Percentiles rank a stretch among this genome's conserved stretches.
phyloP scores from a whole-genome alignment of 2,329 filamentous ascomycete species.

The Elsinoe fawcettii region DNA sequence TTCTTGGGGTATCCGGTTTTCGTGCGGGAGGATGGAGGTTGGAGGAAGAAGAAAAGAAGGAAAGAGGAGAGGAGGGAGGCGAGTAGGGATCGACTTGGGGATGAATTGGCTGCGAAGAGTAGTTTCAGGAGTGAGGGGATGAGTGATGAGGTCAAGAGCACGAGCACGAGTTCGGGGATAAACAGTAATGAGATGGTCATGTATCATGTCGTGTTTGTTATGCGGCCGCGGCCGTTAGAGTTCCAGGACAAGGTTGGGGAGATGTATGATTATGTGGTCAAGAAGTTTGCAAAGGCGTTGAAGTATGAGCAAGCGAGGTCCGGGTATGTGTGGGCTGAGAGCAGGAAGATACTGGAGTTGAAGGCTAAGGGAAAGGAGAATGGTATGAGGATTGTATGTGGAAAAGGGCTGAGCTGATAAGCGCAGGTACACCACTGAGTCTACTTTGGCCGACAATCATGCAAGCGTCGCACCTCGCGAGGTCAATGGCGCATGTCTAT shows the following conservation, averaged over 20 bases:
- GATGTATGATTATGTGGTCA: conserved; percentile 81
- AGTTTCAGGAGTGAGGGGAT: conserved; percentile 5
- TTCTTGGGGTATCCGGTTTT: conserved; percentile 80
- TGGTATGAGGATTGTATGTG: conserved; percentile 2
- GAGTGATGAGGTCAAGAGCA: conserved; percentile 14
- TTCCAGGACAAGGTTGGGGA: conserved; percentile 64
- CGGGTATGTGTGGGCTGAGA: conserved; percentile 87
- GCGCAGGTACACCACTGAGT: conserved; percentile 48
- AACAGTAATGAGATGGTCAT: conserved; percentile 67
- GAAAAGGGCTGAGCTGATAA: not conserved
- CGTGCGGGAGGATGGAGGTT: conserved; percentile 67
- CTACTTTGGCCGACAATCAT: conserved; percentile 64
- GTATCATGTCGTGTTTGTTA: conserved; percentile 94
- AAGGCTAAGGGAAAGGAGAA: conserved; percentile 64
- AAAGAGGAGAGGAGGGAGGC: not conserved
- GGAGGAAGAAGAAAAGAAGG: conserved; percentile 45
- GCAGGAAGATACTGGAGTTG: conserved; percentile 69
- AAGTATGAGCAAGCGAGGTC: conserved; percentile 87
- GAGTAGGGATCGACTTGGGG: not conserved
- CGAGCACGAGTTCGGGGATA: conserved; percentile 26
- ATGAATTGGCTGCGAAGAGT: not conserved
- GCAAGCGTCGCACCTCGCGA: conserved; percentile 67
- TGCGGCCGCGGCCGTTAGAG: conserved; percentile 72
- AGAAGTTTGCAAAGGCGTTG: conserved; percentile 84
- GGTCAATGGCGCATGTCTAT: conserved; percentile 74